Conservation (phyloP, 139 green algal species). For the Chlamydomonas eustigma region DNA sequence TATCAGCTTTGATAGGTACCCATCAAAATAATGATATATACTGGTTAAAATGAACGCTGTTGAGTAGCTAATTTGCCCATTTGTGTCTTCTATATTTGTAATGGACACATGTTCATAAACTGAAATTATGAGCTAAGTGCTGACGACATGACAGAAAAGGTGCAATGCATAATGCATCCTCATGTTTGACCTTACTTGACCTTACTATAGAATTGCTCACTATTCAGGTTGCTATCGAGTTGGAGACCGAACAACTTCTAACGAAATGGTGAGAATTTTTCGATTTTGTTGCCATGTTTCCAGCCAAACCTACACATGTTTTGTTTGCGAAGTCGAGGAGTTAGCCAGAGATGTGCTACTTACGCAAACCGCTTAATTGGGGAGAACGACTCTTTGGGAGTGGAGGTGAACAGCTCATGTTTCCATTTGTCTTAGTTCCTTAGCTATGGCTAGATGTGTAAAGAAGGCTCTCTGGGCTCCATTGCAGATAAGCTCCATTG, state of each 20-base stretch:
- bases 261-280: not conserved
- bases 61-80: too few relatives aligned
- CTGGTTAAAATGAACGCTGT: too few relatives aligned
- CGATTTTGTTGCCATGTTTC: not conserved
- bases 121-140: too few relatives aligned
- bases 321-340: constrained; percentile 37
- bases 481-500: constrained; percentile 46
- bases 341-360: constrained; percentile 56
- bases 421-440: not conserved
- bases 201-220: too few relatives aligned
- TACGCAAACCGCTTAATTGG: constrained; percentile 57
- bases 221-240: not conserved
- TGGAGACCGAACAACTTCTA: not conserved
- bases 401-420: constrained; percentile 50
- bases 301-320: not conserved
- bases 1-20: too few relatives aligned
- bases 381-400: constrained; percentile 63
- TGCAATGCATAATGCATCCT: too few relatives aligned
- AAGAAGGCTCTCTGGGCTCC: not conserved
- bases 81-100: too few relatives aligned
- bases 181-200: too few relatives aligned
- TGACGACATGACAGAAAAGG: too few relatives aligned
- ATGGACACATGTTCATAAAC: too few relatives aligned
- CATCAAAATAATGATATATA: too few relatives aligned
- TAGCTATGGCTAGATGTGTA: not conserved